Base-by-base conservation (phyloP, 2,329 filamentous ascomycete genomes). In the Cryphonectria parasitica region DNA sequence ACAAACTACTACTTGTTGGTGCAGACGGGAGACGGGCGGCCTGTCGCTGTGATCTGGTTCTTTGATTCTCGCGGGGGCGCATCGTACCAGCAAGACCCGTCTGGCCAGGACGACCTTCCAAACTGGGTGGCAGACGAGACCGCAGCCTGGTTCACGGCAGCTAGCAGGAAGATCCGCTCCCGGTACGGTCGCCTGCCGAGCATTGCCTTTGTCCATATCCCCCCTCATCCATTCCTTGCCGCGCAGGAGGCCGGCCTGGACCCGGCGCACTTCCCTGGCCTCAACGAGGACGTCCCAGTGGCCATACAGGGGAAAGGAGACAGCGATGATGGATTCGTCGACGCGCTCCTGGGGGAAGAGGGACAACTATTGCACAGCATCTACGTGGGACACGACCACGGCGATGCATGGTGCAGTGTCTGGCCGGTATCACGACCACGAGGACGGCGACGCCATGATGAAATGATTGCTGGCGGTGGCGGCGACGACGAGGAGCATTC, bases 51-150 rank as follows among this genome's bases (percentile, higher is more conserved):
- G 0, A 81, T 94, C 1, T 94, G 90, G 89, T 93, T 93, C 80
- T 92, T 94, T 75, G 91, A 93, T 75, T 87, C 84, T 69, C 83
- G 87, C 22, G 90, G 90, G 49, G 89, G 89, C 10, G 81, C 82
- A 66, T 80, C 82, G 64, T 88, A 84, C 74, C 84, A 85, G 70
- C 75, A 79, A 72, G 75, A 74, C 61, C 67, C 77, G 19, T 69
- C 74, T 8, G 75, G 79, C 19, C 74, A 75, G n/a, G 74, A 81
- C 25, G 77, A 77, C 0, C 79, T 82, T 45, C 81, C 82, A 0
- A 79, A 82, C 70, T 86, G 84, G 84, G 84, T 86, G 2, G 80
- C 85, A 66, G 66, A 72, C 6, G 78, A 77, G 11, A 83, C 85
- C 15, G 84, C 84, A 0, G 71, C 78, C 1, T 87, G 85, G 84